Evolutionary conservation across 306 rosid genomes (phyloP).

Genomic region (Echinosophora koreensis): DNA sequence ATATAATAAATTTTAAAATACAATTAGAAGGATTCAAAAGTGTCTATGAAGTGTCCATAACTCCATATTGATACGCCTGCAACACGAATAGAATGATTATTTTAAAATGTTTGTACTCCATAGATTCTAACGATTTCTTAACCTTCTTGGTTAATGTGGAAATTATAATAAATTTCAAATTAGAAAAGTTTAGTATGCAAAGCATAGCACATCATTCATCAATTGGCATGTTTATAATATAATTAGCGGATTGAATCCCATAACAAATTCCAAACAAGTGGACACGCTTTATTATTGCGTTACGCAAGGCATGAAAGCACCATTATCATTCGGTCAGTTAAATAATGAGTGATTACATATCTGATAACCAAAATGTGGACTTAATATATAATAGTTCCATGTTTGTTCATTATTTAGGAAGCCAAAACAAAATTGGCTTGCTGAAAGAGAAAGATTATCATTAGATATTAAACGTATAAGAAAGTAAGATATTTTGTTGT

Average conservation of each 20-base stretch:
- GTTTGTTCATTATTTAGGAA: not conserved
- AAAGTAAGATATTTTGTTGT: constrained; percentile 12
- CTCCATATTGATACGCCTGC: too few species aligned
- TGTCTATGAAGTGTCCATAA: too few species aligned
- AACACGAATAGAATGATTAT: too few species aligned
- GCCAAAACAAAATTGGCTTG: not conserved
- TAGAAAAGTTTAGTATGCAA: not conserved
- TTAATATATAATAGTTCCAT: not conserved
- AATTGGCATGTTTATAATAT: constrained; percentile 9
- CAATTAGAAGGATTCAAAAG: too few species aligned
- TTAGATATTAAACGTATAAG: not conserved
- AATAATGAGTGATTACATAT: not conserved
- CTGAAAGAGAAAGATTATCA: constrained; percentile 19
- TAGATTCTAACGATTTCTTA: not conserved
- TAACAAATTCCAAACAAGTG: constrained; percentile 11
- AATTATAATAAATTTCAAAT: not conserved
- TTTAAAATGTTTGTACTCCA: too few species aligned
- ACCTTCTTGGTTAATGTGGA: not conserved
- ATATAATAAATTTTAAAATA: too few species aligned
- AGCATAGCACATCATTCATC: constrained; percentile 12
- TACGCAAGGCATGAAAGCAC: constrained; percentile 26
- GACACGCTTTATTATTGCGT: constrained; percentile 18
- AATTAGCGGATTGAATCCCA: not conserved
- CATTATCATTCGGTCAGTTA: not conserved
- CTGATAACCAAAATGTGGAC: not conserved